Percentiles rank a stretch among this genome's conserved stretches.
Evolutionary conservation across 306 rosid genomes (phyloP).

Genomic region (Lagenaria siceraria): DNA sequence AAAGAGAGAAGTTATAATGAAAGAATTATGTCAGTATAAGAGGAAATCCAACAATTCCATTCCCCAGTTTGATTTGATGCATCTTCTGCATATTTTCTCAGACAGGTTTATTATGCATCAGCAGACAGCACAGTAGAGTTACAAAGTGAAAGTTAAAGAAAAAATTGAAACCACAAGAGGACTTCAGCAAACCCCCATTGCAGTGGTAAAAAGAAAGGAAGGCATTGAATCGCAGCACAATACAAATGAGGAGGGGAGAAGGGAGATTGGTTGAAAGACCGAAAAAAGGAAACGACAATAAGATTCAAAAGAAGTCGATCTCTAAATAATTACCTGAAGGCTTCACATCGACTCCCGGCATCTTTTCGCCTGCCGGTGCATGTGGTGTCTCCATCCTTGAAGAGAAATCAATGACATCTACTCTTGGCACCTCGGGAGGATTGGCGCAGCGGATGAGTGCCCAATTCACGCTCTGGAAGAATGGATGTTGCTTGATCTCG

Average conservation of each 20-base stretch:
- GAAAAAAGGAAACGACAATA: slow-evolving; percentile 4
- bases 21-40: slow-evolving; percentile 1
- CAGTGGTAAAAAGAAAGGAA: slow-evolving; percentile 33
- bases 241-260: slow-evolving; percentile 21
- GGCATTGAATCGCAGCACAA: slow-evolving; percentile 22
- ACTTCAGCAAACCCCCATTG: slow-evolving; percentile 18
- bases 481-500: slow-evolving; percentile 86
- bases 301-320: slow-evolving; percentile 80
- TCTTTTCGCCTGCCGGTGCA: slow-evolving; percentile 27
- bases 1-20: background rate
- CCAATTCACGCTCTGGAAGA: slow-evolving; percentile 88
- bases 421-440: slow-evolving; percentile 81
- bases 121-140: slow-evolving; percentile 13
- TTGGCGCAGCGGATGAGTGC: slow-evolving; percentile 90
- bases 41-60: slow-evolving; percentile 28
- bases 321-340: slow-evolving; percentile 91
- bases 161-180: slow-evolving; percentile 7
- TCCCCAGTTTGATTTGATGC: slow-evolving; percentile 25
- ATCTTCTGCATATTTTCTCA: slow-evolving; percentile 13
- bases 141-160: slow-evolving; percentile 16
- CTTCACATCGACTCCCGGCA: slow-evolving; percentile 56
- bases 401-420: slow-evolving; percentile 21
- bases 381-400: slow-evolving; percentile 14
- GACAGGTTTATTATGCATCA: slow-evolving; percentile 13
- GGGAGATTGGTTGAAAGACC: slow-evolving; percentile 3